These are phyloP conservation scores for Wickerhamomyces sydowiorum DNA, from an alignment of 805 yeast species.

Conservation along the genomic window DNA sequence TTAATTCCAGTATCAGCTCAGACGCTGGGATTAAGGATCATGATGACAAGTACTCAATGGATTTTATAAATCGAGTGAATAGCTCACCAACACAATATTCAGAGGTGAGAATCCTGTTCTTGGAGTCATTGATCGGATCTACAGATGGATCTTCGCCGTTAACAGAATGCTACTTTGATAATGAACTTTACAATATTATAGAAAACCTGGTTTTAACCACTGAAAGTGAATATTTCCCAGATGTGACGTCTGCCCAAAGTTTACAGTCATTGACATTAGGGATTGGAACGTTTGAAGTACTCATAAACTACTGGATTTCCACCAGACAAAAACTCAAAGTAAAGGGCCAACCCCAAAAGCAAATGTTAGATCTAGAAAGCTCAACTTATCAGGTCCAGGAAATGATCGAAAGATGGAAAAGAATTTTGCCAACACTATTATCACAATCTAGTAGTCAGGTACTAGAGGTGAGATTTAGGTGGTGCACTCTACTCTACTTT, in stretches of 20 bases:
- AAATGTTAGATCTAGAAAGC: slow-evolving; percentile 20
- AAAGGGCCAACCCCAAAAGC: slow-evolving; percentile 13
- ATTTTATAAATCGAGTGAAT: slow-evolving; percentile 25
- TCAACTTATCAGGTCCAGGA: slow-evolving; percentile 33
- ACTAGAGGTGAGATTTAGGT: slow-evolving; percentile 31
- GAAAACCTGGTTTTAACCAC: slow-evolving; percentile 14
- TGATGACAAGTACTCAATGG: slow-evolving; percentile 12
- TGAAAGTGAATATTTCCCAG: slow-evolving; percentile 19
- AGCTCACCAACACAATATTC: slow-evolving; percentile 27
- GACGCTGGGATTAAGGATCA: slow-evolving; percentile 9
- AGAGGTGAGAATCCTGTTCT: slow-evolving; percentile 29
- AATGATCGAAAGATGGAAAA: slow-evolving; percentile 45
- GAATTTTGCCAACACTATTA: slow-evolving; percentile 6
- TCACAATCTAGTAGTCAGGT: slow-evolving; percentile 5
- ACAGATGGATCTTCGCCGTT: slow-evolving; percentile 24
- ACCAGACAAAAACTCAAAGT: slow-evolving; percentile 19
- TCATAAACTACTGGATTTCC: slow-evolving; percentile 36
- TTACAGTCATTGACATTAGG: slow-evolving; percentile 11
- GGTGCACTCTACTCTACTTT: slow-evolving; percentile 41
- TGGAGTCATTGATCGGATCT: slow-evolving; percentile 19
- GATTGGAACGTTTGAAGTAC: slow-evolving; percentile 38
- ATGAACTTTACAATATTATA: slow-evolving; percentile 4
- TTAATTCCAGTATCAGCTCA: slow-evolving; percentile 14
- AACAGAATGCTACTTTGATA: slow-evolving; percentile 34
- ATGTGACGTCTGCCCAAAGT: not conserved